Evolutionary conservation across 2,329 filamentous ascomycete genomes (phyloP).

Genomic region (Keithomyces neogunnii): DNA sequence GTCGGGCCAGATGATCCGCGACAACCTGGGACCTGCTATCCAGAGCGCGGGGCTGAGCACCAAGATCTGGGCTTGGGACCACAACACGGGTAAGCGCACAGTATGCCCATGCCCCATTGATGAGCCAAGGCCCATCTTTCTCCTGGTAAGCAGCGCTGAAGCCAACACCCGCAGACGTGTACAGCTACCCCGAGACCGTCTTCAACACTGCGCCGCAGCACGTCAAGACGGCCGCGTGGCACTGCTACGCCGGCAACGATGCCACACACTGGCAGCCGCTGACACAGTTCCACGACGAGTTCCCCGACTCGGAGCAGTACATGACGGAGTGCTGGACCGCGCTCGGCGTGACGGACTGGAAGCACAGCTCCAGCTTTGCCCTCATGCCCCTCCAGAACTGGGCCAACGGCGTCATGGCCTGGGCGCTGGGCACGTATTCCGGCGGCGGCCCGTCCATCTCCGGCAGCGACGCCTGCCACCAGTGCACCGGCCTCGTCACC

Average conservation of each 20-base stretch:
- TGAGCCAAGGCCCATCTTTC: too few species aligned
- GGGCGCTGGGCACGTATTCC: constrained; percentile 36
- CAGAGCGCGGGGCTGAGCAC: constrained; percentile 28
- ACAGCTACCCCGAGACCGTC: constrained; percentile 33
- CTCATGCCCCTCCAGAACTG: constrained; percentile 42
- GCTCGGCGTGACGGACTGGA: constrained; percentile 34
- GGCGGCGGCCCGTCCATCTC: constrained; percentile 32
- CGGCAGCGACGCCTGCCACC: constrained; percentile 28
- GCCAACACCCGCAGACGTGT: constrained; percentile 5
- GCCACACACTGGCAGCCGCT: constrained; percentile 26
- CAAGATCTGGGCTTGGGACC: constrained; percentile 37
- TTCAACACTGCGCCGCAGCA: constrained; percentile 21
- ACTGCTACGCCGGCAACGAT: constrained; percentile 28
- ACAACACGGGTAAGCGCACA: constrained; percentile 21
- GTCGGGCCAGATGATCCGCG: constrained; percentile 25
- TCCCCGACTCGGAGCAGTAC: constrained; percentile 32
- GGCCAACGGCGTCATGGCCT: constrained; percentile 33
- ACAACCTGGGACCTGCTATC: constrained; percentile 31
- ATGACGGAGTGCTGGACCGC: constrained; percentile 42
- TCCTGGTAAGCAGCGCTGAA: too few species aligned
- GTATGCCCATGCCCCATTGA: too few species aligned
- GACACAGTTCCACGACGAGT: constrained; percentile 29
- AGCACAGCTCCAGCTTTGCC: constrained; percentile 29
- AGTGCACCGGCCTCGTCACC: constrained; percentile 44
- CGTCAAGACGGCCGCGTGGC: constrained; percentile 29